Percentiles rank a stretch among this genome's conserved stretches.
Evolutionary conservation across 1,139 yeast genomes (phyloP).

Genomic region (Pneumocystis murina): DNA sequence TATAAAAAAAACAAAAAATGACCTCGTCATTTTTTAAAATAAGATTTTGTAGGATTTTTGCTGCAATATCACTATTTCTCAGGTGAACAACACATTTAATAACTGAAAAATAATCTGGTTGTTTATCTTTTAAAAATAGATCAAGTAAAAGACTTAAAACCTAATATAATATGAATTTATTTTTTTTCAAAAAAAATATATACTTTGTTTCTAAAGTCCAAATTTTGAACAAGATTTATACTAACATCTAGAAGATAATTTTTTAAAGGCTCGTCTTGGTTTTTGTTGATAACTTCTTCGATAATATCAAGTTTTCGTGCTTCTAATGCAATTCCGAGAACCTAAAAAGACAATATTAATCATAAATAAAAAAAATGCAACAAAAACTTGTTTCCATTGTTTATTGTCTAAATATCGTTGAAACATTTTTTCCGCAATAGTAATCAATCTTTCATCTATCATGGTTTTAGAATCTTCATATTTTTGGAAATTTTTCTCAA

Average conservation of each 20-base stretch:
- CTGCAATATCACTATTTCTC: constrained; percentile 60
- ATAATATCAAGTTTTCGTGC: constrained; percentile 75
- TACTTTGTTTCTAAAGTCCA: constrained; percentile 46
- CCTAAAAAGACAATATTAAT: neutral
- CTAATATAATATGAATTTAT: neutral
- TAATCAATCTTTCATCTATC: constrained; percentile 49
- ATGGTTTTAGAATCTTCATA: constrained; percentile 28
- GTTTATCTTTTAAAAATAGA: constrained; percentile 40
- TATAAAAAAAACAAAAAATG: neutral
- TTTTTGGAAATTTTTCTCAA: constrained; percentile 43
- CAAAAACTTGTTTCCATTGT: constrained; percentile 42
- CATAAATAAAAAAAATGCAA: neutral
- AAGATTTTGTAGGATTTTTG: constrained; percentile 48
- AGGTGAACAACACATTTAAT: constrained; percentile 80
- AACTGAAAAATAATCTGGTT: constrained; percentile 64
- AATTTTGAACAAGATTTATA: constrained; percentile 47
- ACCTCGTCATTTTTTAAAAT: constrained; percentile 27
- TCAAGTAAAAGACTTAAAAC: constrained; percentile 36
- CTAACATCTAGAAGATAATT: constrained; percentile 68
- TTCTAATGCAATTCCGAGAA: constrained; percentile 83
- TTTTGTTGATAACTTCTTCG: constrained; percentile 28
- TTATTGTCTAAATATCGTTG: constrained; percentile 55
- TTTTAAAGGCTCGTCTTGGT: constrained; percentile 37
- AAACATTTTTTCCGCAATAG: constrained; percentile 76
- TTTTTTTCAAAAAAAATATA: neutral